phyloP scores from a whole-genome alignment of 305 asterid species.

The Solanum hybrid region DNA sequence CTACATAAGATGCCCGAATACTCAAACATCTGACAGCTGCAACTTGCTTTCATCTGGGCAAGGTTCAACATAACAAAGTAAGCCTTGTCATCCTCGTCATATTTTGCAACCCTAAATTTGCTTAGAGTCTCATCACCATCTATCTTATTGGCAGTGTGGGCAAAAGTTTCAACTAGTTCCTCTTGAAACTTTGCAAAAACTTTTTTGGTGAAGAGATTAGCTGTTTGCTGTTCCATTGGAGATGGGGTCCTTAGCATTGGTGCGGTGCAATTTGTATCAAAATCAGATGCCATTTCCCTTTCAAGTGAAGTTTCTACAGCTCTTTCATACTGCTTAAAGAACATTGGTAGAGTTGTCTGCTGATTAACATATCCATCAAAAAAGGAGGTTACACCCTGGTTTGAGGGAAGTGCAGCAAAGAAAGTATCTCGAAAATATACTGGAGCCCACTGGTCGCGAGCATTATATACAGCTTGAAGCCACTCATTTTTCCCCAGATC shows the following conservation, averaged over 20 bases:
- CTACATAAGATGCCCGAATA: constrained; percentile 69
- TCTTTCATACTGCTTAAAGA: constrained; percentile 75
- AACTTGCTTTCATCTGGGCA: constrained; percentile 58
- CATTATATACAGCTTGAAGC: constrained; percentile 83
- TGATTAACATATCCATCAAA: constrained; percentile 78
- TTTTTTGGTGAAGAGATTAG: constrained; percentile 56
- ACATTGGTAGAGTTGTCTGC: constrained; percentile 63
- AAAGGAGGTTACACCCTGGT: constrained; percentile 56
- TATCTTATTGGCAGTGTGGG: constrained; percentile 67
- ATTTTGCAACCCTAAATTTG: constrained; percentile 78
- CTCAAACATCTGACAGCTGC: constrained; percentile 89
- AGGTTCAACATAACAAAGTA: constrained; percentile 44
- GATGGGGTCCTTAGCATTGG: constrained; percentile 74
- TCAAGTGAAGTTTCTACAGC: constrained; percentile 59
- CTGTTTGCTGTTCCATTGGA: constrained; percentile 83
- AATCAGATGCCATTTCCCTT: constrained; percentile 66
- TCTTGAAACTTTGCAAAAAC: constrained; percentile 74
- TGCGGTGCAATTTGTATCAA: constrained; percentile 40
- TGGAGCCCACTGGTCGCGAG: constrained; percentile 85
- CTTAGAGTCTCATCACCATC: constrained; percentile 44
- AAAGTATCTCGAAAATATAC: constrained; percentile 73
- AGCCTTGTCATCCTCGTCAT: constrained; percentile 68
- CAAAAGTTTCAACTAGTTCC: constrained; percentile 84
- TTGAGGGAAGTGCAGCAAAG: constrained; percentile 61
- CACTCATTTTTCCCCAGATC: constrained; percentile 52